Evolutionary conservation across 805 yeast genomes (phyloP).

Genomic region (Metschnikowia vanudenii): DNA sequence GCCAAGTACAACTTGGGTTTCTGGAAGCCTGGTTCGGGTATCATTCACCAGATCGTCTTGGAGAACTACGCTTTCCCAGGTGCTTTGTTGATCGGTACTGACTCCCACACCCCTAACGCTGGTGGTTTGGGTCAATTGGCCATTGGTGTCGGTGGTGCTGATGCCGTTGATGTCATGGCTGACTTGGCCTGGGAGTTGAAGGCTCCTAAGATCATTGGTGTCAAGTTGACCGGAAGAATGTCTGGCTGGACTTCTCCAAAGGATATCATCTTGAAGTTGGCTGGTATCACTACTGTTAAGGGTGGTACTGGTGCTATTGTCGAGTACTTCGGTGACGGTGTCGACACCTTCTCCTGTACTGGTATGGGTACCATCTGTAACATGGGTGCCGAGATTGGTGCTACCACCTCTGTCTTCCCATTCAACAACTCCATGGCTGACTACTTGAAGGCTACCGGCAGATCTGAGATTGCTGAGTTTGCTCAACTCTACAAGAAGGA

Average conservation of each 20-base stretch:
- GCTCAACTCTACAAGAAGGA: slow-evolving; percentile 61
- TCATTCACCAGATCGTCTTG: slow-evolving; percentile 94
- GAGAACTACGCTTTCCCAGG: slow-evolving; percentile 98
- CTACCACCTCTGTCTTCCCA: slow-evolving; percentile 97
- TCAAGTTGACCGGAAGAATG: slow-evolving; percentile 84
- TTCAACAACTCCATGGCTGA: slow-evolving; percentile 84
- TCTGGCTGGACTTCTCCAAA: slow-evolving; percentile 97
- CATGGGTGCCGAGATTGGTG: slow-evolving; percentile 99
- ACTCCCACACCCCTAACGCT: slow-evolving; percentile 98
- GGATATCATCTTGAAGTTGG: slow-evolving; percentile 90
- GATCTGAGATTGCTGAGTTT: slow-evolving; percentile 69
- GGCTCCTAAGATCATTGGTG: slow-evolving; percentile 95
- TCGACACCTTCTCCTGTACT: slow-evolving; percentile 82
- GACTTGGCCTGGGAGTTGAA: slow-evolving; percentile 98
- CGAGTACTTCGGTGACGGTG: slow-evolving; percentile 97
- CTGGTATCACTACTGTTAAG: slow-evolving; percentile 90
- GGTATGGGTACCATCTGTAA: slow-evolving; percentile 99
- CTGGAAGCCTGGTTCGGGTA: slow-evolving; percentile 99
- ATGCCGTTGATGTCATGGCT: slow-evolving; percentile 96
- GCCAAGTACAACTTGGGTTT: slow-evolving; percentile 94
- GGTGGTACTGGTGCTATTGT: slow-evolving; percentile 98
- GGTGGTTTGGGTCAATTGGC: slow-evolving; percentile 99
- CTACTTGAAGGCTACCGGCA: slow-evolving; percentile 73
- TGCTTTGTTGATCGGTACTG: slow-evolving; percentile 95
- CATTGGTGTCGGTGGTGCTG: slow-evolving; percentile 99